Conservation (phyloP, 306 rosid species). For the Cyclanthera cordifolia region DNA sequence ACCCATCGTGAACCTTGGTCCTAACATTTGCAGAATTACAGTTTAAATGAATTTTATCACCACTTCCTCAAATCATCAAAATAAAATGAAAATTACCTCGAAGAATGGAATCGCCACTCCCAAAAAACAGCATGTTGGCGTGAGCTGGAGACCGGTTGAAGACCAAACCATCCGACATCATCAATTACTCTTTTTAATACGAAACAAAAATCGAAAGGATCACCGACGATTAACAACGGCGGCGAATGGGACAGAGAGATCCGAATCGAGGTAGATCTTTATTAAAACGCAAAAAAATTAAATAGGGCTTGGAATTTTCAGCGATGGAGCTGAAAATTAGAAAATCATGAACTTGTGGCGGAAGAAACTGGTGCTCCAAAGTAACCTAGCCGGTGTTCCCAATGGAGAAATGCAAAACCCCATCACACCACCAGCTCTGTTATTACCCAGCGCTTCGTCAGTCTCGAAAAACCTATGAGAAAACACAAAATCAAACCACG, state of each 20-base stretch:
- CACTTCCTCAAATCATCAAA: too few relatives aligned
- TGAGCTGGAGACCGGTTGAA: slow-evolving; percentile 44
- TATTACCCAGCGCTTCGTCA: slow-evolving; percentile 30
- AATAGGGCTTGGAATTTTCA: neutral
- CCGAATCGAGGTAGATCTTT: slow-evolving; percentile 1
- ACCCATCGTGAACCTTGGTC: slow-evolving; percentile 54
- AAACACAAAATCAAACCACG: too few relatives aligned
- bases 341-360: slow-evolving; percentile 98
- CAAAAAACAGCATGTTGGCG: slow-evolving; percentile 67
- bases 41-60: neutral
- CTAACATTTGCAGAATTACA: slow-evolving; percentile 14
- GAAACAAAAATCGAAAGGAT: neutral
- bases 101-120: slow-evolving; percentile 47
- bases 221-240: neutral
- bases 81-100: slow-evolving; percentile 36
- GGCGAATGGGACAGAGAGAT: neutral
- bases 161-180: slow-evolving; percentile 69
- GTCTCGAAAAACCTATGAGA: neutral
- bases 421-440: slow-evolving; percentile 53
- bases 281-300: neutral
- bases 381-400: slow-evolving; percentile 88
- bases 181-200: slow-evolving; percentile 8
- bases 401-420: slow-evolving; percentile 90
- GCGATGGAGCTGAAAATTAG: slow-evolving; percentile 25
- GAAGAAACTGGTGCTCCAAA: slow-evolving; percentile 97